Conservation (phyloP, 108 stramenopile species). For the Seminavis robusta region DNA sequence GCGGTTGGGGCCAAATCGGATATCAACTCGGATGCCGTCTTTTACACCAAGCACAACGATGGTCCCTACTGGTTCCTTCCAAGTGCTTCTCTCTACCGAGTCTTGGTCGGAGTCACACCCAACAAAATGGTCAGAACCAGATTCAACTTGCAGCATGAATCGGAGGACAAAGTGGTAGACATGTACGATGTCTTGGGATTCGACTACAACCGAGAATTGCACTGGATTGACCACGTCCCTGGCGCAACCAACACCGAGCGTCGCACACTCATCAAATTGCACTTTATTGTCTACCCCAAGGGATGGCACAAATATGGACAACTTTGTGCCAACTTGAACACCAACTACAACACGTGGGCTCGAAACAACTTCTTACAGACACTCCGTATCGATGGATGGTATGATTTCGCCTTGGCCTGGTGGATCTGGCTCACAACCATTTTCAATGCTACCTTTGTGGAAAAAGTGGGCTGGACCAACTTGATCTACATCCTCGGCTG, state of each 20-base stretch:
- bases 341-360: conserved; percentile 54
- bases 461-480: conserved; percentile 45
- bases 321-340: conserved; percentile 31
- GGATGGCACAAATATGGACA: conserved; percentile 54
- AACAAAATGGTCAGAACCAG: conserved; percentile 50
- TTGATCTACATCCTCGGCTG: conserved; percentile 28
- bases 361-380: conserved; percentile 49
- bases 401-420: conserved; percentile 40
- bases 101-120: conserved; percentile 55
- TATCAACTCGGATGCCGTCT: conserved; percentile 50
- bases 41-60: conserved; percentile 45
- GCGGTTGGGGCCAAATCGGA: conserved; percentile 45
- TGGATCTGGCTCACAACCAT: conserved; percentile 58
- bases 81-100: conserved; percentile 39
- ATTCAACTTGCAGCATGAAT: conserved; percentile 50
- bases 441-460: conserved; percentile 39
- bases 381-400: conserved; percentile 21
- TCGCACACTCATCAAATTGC: conserved; percentile 47
- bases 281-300: conserved; percentile 53
- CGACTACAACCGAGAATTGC: conserved; percentile 59
- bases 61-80: conserved; percentile 58
- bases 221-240: conserved; percentile 61
- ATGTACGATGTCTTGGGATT: conserved; percentile 46
- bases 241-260: conserved; percentile 41
- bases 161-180: conserved; percentile 35